Base-by-base conservation (phyloP, 192 early-diverging fungal genomes). In the Geranomyces variabilis region DNA sequence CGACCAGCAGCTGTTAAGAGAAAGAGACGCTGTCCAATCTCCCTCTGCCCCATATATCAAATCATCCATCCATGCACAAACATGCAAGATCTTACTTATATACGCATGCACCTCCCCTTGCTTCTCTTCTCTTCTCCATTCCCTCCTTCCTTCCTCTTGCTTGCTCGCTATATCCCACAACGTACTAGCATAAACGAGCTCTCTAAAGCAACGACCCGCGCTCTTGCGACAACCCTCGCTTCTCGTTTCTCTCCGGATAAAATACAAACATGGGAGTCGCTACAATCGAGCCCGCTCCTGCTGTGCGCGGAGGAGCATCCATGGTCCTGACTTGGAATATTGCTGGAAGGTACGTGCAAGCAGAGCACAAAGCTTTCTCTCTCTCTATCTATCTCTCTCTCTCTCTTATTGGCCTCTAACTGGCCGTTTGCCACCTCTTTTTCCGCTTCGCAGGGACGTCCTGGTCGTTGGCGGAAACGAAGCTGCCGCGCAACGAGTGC, bases 391-490 rank as follows among this genome's bases (percentile, higher is more conserved):
- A 47, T 19, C 19, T 47, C 19, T 14, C 46, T 14, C 12, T 12
- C 46, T 12, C 46, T 22, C 10, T 58, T 58, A 15, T 58, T 12
- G 17, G 22, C 22, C 10, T 24, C 57, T n/a, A n/a, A 15, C 51
- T 53, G 19, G 15, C 51, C 15, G n/a, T 53, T 26, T n/a, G 4
- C 15, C 17, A 3, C 17, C 24, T 53, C 15, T 24, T 53, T 15
- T 17, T 26, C 15, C 15, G 3, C 15, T 53, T 26, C 15, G 10
- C 41, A 70, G 69, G 1, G 33, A 84, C 15, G 85, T 95, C 33
- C 77, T 96, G 28, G 90, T 96, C 73, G 93, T 96, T 10, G 94
- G 94, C 29, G 92, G 93, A 58, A 89, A 90, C n/a, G 77, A 86
- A 45, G 87, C 90, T 8, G 93, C 94, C 8, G 92, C 93, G 12